Base-by-base conservation (phyloP, 306 rosid species). In the Cotoneaster glaucophyllus region DNA sequence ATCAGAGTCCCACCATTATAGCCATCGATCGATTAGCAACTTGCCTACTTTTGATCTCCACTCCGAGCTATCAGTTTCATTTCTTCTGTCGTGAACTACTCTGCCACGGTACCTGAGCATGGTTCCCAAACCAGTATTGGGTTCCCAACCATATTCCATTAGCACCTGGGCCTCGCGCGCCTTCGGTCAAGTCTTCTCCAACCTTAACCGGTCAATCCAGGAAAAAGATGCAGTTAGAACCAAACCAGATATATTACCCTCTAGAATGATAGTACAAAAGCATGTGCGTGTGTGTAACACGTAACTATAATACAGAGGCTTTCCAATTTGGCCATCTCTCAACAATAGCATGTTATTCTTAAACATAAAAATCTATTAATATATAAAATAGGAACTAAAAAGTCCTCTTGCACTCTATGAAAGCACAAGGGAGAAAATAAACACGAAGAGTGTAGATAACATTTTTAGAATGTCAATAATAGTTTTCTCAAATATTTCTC, bases 31-130 rank as follows among this genome's bases (percentile, higher is more conserved):
- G 87, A 84, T 70, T 59, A 94, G 82, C 83, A 91, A 59, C 82
- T 88, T 89, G 24, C 93, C 94, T 77, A 94, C 90, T 78, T 94
- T 94, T 3, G 95, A 79, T 73, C 89, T 86, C 97, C 98, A 91
- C 80, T 94, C 97, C 3, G 94, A 83, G 69, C 56, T 56, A 53
- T 90, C 88, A 71, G 54, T 81, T 28, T 85, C 91, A 26, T 69
- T 87, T 71, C 83, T 87, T 57, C 93, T 79, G 78, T 94, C 96
- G 76, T 94, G 98, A 74, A 94, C 88, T 64, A 94, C 97, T 82
- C 98, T 88, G 74, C 85, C 90, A 5, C 89, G 64, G 77, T 88
- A 94, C 84, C 90, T 91, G 61, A 94, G 97, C 97, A 94, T 88
- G 37, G 96, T 87, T 82, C 97, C 97, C 84, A 91, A 80, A 54